These are phyloP conservation scores for Domatiomyces globalis DNA, from an alignment of 2,329 filamentous ascomycete genomes.

Conservation along the genomic window DNA sequence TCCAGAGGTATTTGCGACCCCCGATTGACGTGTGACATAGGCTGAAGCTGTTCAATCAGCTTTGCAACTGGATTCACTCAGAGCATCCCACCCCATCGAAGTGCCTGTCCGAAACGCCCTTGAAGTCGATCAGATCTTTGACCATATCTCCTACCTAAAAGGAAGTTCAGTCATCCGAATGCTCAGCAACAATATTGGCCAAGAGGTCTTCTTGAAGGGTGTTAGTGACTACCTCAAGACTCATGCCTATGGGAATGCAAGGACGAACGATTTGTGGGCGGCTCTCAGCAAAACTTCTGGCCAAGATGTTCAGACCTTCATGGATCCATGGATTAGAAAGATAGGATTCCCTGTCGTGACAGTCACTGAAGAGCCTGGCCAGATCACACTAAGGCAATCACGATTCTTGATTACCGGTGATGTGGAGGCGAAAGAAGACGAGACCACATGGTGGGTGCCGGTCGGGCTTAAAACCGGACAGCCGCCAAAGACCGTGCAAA, in stretches of 20 bases:
- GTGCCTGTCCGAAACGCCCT: constrained; percentile 86
- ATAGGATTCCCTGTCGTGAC: constrained; percentile 89
- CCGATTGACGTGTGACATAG: constrained; percentile 31
- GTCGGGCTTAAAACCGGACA: constrained; percentile 67
- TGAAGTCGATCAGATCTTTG: constrained; percentile 96
- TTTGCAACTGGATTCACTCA: constrained; percentile 75
- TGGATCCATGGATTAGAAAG: constrained; percentile 90
- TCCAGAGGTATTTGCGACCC: constrained; percentile 37
- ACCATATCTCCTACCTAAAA: constrained; percentile 91
- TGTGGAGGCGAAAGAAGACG: constrained; percentile 77
- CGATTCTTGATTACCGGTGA: constrained; percentile 88
- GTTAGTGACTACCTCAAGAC: constrained; percentile 80
- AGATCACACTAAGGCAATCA: constrained; percentile 69
- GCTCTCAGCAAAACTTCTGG: constrained; percentile 78
- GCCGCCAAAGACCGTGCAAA: constrained; percentile 46
- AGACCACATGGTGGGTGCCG: constrained; percentile 91
- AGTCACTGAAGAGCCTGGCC: constrained; percentile 66
- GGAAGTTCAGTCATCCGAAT: constrained; percentile 94
- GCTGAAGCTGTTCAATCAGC: constrained; percentile 88
- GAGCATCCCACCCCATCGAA: constrained; percentile 89
- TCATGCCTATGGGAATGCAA: constrained; percentile 77
- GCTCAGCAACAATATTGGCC: constrained; percentile 79
- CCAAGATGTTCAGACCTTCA: constrained; percentile 70
- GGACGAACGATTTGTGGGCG: constrained; percentile 77
- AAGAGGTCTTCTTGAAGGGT: constrained; percentile 76